Base-by-base conservation (phyloP, 2,329 filamentous ascomycete genomes). In the Xylariaceae sp. region DNA sequence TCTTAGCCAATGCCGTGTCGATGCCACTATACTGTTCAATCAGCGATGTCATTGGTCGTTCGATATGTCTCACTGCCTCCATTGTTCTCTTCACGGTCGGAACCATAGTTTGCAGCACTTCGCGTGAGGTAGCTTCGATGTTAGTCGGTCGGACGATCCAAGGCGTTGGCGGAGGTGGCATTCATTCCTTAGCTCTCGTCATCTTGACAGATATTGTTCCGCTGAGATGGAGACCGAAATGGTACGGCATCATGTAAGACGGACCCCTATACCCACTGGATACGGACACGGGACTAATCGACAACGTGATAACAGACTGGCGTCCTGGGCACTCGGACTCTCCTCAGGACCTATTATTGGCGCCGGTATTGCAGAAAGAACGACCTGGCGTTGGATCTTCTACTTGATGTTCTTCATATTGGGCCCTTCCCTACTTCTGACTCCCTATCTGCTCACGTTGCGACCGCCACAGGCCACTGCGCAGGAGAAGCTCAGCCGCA, bases 301-400 rank as follows among this genome's bases (percentile, higher is more conserved):
- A n/a, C n/a, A 36, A 36, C 33, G 5, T 15, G 9, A 36, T 12
- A 36, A 36, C 39, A 18, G 33, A 15, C 27, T 14, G 3, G 22
- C 41, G 3, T 3, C 22, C 14, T 43, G 41, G 41, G 41, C 41
- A 4, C 6, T 45, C 22, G 31, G 30, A 6, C 17, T 36, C 17
- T 18, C 19, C 15, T 17, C 72, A 1, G 74, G 68, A 0, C 69
- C 71, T 1, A 61, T 75, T 32, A 58, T 73, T 4, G 71, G 69
- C 1, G 69, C 68, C 5, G 58, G 59, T 27, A 65, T 70, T 47
- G 66, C 61, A 1, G 52, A 69, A 45, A 57, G 60, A 14, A 64
- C 62, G 1, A 67, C 67, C 1, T 78, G 75, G 75, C 61, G 70
- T 9, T 77, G 72, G 72, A 67, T 71, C 17, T 80, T 80, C 50